phyloP scores from a whole-genome alignment of 306 rosid species.

The Quercus gilva region DNA sequence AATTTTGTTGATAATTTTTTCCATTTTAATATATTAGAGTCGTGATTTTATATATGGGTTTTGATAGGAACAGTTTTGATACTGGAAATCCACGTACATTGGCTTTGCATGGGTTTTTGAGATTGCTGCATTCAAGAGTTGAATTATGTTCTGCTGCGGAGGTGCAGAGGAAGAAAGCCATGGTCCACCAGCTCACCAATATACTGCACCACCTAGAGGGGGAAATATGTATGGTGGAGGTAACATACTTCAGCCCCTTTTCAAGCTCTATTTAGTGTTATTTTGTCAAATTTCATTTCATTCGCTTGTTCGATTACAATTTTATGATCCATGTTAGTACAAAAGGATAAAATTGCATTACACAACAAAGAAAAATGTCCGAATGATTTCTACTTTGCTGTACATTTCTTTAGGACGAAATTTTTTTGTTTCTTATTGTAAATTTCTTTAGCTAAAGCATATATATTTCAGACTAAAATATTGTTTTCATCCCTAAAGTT shows the following conservation, averaged over 20 bases:
- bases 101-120: slow-evolving; percentile 41
- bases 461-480: background rate
- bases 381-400: background rate
- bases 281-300: background rate
- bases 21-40: background rate
- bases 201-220: slow-evolving; percentile 67
- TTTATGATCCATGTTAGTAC: background rate
- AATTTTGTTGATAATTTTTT: background rate
- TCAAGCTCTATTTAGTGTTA: background rate
- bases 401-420: background rate
- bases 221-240: slow-evolving; percentile 57
- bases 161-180: slow-evolving; percentile 70
- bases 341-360: background rate
- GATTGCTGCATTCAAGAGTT: slow-evolving; percentile 31
- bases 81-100: slow-evolving; percentile 28
- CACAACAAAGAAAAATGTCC: background rate
- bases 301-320: background rate
- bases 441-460: background rate
- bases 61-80: background rate
- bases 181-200: slow-evolving; percentile 66
- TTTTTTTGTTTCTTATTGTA: background rate
- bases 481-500: too few species aligned
- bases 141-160: slow-evolving; percentile 84
- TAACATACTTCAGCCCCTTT: slow-evolving; percentile 16
- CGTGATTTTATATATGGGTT: background rate